These are phyloP conservation scores for Tolypocladium inflatum DNA, from an alignment of 2,329 filamentous ascomycete genomes.

Conservation along the genomic window DNA sequence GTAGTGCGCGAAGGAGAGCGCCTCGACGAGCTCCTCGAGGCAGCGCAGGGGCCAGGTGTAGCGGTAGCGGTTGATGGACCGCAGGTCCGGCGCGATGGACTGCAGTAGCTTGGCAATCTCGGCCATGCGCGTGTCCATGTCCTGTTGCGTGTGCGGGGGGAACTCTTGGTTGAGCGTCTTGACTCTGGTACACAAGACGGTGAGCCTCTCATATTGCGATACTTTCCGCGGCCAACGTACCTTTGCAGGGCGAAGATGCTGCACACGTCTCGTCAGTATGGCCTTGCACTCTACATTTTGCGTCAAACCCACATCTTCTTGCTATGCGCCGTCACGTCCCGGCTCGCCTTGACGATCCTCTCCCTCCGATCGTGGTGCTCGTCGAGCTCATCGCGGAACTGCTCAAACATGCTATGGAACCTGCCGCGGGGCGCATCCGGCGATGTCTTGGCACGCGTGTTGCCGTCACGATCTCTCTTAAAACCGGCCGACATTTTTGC, in stretches of 20 bases:
- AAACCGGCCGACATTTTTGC: slow-evolving; percentile 28
- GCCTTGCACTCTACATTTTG: not conserved
- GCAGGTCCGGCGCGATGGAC: slow-evolving; percentile 61
- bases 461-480: slow-evolving; percentile 47
- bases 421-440: slow-evolving; percentile 25
- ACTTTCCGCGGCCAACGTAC: slow-evolving; percentile 10
- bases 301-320: slow-evolving; percentile 75
- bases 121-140: slow-evolving; percentile 57
- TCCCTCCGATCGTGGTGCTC: slow-evolving; percentile 90
- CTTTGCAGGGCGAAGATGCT: slow-evolving; percentile 31
- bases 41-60: slow-evolving; percentile 75
- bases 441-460: slow-evolving; percentile 28
- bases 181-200: slow-evolving; percentile 36
- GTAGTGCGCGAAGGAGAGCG: slow-evolving; percentile 82
- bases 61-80: slow-evolving; percentile 70
- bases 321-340: slow-evolving; percentile 86
- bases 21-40: slow-evolving; percentile 91
- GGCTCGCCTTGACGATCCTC: slow-evolving; percentile 78
- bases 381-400: slow-evolving; percentile 80
- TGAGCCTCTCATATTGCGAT: not conserved
- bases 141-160: slow-evolving; percentile 58
- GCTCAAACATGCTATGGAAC: slow-evolving; percentile 71
- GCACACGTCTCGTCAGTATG: not conserved
- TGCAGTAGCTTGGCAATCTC: slow-evolving; percentile 64
- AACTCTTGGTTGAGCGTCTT: slow-evolving; percentile 53